Evolutionary conservation across 306 rosid genomes (phyloP).

Genomic region (Comarum palustre): DNA sequence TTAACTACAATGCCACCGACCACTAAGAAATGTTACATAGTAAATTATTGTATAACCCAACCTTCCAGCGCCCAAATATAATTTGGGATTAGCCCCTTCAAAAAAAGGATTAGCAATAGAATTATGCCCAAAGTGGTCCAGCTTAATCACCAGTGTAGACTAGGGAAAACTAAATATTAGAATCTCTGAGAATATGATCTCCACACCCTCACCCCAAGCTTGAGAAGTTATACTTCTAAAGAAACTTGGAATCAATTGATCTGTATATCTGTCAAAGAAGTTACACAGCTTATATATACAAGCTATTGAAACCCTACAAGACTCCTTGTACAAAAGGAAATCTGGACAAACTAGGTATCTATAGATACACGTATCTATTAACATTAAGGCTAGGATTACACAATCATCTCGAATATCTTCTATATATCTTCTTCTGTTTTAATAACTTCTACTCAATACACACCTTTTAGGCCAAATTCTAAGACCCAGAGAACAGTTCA

Average conservation of each 20-base stretch:
- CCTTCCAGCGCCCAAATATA: neutral
- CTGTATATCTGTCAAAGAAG: no score
- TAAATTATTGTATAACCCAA: neutral
- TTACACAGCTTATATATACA: no score
- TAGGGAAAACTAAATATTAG: neutral
- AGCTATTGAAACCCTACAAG: no score
- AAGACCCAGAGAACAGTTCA: neutral
- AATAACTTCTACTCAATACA: neutral
- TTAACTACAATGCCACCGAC: no score
- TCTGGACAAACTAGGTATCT: no score
- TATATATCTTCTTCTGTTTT: no score
- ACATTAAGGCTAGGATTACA: no score
- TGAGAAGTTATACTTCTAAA: neutral
- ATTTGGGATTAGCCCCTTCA: neutral
- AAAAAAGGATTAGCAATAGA: neutral
- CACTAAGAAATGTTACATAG: no score
- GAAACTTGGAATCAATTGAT: no score
- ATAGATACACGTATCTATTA: no score
- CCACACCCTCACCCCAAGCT: neutral
- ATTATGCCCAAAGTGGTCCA: neutral
- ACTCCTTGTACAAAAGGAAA: no score
- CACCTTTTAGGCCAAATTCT: neutral
- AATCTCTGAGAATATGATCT: neutral
- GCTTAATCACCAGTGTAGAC: neutral
- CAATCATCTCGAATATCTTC: no score